phyloP scores from a whole-genome alignment of 1,139 yeast genomes.

The Saccharomycopsis hybrid region DNA sequence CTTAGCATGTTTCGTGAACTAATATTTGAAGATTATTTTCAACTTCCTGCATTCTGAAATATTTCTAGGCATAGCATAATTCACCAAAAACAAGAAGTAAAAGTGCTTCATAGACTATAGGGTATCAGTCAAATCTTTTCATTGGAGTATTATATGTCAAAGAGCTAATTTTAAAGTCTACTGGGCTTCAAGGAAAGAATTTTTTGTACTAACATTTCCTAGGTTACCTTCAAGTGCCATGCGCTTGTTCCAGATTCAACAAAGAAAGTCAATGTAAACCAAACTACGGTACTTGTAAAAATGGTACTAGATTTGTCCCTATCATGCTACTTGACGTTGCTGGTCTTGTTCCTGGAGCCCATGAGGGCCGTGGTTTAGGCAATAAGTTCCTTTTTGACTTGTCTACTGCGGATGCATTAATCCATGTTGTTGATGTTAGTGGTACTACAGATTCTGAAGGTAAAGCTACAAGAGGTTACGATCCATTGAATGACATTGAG shows the following conservation, averaged over 20 bases:
- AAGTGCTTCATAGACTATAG: too few relatives aligned
- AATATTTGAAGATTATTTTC: too few relatives aligned
- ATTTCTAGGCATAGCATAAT: too few relatives aligned
- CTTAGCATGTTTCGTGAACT: too few relatives aligned
- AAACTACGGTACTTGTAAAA: conserved; percentile 86
- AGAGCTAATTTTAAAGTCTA: too few relatives aligned
- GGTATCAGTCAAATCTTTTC: too few relatives aligned
- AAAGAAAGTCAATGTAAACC: conserved; percentile 73
- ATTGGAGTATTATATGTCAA: too few relatives aligned
- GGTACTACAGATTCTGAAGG: conserved; percentile 97
- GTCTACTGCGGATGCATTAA: conserved; percentile 93
- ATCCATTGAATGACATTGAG: conserved; percentile 85
- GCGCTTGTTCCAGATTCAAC: conserved; percentile 76
- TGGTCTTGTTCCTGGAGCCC: conserved; percentile 94
- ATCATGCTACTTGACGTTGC: conserved; percentile 89
- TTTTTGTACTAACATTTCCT: background rate
- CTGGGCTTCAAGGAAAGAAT: too few relatives aligned
- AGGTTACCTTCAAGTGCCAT: conserved; percentile 80
- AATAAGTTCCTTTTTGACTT: conserved; percentile 90
- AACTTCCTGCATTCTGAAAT: too few relatives aligned
- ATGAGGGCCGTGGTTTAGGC: conserved; percentile 86
- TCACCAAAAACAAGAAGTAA: too few relatives aligned
- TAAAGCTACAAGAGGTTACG: conserved; percentile 89
- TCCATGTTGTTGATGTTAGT: conserved; percentile 94
- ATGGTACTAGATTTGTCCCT: conserved; percentile 85